Base-by-base conservation (phyloP, 1,284 basidiomycete genomes). In the Cerrena zonata region DNA sequence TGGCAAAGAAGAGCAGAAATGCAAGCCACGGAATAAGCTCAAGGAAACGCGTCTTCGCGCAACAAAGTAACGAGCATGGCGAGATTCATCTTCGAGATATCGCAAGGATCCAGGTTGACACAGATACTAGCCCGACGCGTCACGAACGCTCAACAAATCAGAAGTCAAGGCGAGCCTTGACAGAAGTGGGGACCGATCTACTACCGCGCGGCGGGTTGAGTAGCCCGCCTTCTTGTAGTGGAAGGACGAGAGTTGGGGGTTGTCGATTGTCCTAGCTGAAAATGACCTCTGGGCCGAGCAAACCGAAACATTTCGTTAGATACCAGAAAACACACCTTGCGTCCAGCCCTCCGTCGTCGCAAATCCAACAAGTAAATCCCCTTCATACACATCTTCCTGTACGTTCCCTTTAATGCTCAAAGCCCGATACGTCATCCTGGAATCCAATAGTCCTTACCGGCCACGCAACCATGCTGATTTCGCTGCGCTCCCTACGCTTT, bases 401-500 rank as follows among this genome's bases (percentile, higher is more conserved):
- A 18, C 53, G 55, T 58, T 51, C 56, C 58, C 58, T 15, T 57
- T 57, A 22, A 51, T 48, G 55, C 54, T 50, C 53, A n/a, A 34
- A 48, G 11, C 53, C 44, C 19, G 19, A 25, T 48, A 25, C 40
- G 36, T 11, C 30, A 19, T 50, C 51, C 52, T 48, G 43, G 47
- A 34, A 30, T 49, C 56, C 54, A 44, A 52, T 48, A 49, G 22
- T 18, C 30, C 57, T 39, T 52, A 47, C 41, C 23, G 55, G 55
- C 55, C 57, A 61, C 67, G 73, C 66, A 73, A 71, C 75, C 75
- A 75, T 69, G 71, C 61, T 58, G 57, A 65, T 75, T 74, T 74
- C 65, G 66, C 67, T 71, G 74, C 71, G 72, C 64, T 61, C 67
- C 71, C 73, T 66, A 68, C 71, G 69, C 73, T 76, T 76, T 58